Base-by-base conservation (phyloP, 2,329 filamentous ascomycete species). In the Dothistroma septosporum region DNA sequence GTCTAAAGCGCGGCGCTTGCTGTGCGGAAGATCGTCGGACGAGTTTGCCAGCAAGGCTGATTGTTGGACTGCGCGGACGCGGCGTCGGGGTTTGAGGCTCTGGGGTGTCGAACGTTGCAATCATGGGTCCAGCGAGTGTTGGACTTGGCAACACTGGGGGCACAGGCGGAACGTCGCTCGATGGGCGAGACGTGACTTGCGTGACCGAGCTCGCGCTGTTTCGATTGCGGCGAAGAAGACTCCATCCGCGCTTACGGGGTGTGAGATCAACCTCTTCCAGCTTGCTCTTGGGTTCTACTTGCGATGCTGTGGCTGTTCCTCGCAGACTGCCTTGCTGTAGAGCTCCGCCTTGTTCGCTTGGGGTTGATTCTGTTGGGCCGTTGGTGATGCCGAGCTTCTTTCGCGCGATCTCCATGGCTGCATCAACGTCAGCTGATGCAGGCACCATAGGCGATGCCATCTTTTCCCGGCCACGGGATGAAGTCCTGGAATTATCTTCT, bases 51-150 rank as follows among this genome's bases (percentile, higher is more conserved):
- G 71, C 66, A 48, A 53, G 79, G 76, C 48, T 61, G 19, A 24
- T 52, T 68, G 63, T 60, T 11, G 67, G 83, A 37, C 75, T 75
- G 72, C 86, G 41, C 86, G 83, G n/a, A 91, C 57, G 49, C 59
- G 72, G 61, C 48, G 46, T 47, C 37, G 33, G 64, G 28, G 19
- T 64, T 37, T 55, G 63, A 37, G 19, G 61, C 22, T 22, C 41
- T 2, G 56, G 14, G 16, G 52, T 37, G n/a, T 58, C 35, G 1
- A 57, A 47, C 4, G 55, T 55, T 16, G 60, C 55, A 21, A 54
- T 49, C 8, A 53, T 53, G 12, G 28, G 28, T 4, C 50, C 50
- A 21, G 50, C 50, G 9, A 53, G n/a, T 7, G 50, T 11, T 14
- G 50, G 50, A 31, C 11, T 53, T 4, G 50, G 28, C 24, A 53